phyloP scores from a whole-genome alignment of 306 rosid species.

The Lathyrus sativus region DNA sequence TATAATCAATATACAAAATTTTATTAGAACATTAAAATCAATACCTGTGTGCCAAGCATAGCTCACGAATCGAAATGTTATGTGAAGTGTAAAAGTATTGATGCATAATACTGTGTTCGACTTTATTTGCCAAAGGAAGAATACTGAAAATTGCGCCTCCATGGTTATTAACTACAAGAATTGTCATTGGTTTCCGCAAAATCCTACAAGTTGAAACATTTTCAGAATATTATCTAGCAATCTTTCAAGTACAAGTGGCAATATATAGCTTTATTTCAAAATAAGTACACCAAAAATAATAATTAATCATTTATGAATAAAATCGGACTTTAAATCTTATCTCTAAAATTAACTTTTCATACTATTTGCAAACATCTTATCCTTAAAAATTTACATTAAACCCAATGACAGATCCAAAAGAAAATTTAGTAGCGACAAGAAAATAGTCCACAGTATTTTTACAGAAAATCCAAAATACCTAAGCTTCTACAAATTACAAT shows the following conservation, averaged over 20 bases:
- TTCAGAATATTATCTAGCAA: constrained; percentile 30
- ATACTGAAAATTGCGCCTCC: constrained; percentile 96
- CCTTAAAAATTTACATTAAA: neutral
- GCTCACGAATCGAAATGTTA: constrained; percentile 58
- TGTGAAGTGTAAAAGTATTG: constrained; percentile 85
- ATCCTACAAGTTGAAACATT: constrained; percentile 52
- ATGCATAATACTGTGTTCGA: constrained; percentile 56
- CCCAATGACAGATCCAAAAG: neutral
- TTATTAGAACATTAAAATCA: constrained; percentile 14
- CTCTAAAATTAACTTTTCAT: constrained; percentile 12
- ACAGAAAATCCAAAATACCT: neutral
- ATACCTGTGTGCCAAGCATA: constrained; percentile 92
- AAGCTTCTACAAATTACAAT: neutral
- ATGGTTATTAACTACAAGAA: constrained; percentile 79
- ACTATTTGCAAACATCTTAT: neutral
- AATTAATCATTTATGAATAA: neutral
- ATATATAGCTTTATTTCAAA: constrained; percentile 12
- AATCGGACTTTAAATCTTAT: neutral
- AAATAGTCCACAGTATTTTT: neutral
- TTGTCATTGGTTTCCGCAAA: constrained; percentile 82
- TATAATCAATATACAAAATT: constrained; percentile 1
- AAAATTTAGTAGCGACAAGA: neutral
- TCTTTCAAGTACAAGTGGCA: constrained; percentile 7
- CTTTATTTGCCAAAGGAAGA: constrained; percentile 78
- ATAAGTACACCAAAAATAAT: constrained; percentile 19